Percentiles rank a stretch among this genome's conserved stretches.
Conservation (phyloP, 2,329 filamentous ascomycete genomes). For the Neodidymelliopsis sp. region DNA sequence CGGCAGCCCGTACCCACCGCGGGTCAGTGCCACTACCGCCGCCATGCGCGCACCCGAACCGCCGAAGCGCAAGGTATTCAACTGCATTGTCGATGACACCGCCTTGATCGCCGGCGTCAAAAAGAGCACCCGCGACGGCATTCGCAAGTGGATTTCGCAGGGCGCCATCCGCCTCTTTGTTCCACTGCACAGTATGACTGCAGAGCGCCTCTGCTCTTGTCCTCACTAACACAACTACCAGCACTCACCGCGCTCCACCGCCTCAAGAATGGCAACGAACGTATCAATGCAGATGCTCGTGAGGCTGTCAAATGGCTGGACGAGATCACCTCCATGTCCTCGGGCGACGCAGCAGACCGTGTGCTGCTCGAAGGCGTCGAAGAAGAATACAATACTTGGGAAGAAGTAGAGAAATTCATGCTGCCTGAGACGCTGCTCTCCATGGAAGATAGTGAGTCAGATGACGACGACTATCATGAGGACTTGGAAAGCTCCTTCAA, state of each 20-base stretch:
- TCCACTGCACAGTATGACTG: constrained; percentile 58
- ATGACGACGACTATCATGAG: constrained; percentile 46
- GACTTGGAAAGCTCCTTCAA: constrained; percentile 50
- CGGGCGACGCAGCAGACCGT: constrained; percentile 40
- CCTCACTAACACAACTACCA: constrained; percentile 38
- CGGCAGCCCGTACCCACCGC: constrained; percentile 40
- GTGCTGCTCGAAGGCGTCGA: constrained; percentile 58
- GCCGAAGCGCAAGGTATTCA: constrained; percentile 58
- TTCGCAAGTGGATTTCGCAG: constrained; percentile 60
- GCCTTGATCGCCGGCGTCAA: constrained; percentile 60
- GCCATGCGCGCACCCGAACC: constrained; percentile 38
- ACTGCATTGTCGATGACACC: constrained; percentile 62
- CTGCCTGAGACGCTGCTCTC: constrained; percentile 59
- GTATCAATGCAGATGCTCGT: constrained; percentile 54
- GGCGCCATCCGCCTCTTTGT: constrained; percentile 60
- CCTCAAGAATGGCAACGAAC: constrained; percentile 52
- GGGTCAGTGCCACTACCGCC: constrained; percentile 35
- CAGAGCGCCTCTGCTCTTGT: constrained; percentile 9
- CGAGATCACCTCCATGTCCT: constrained; percentile 56
- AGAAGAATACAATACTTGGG: constrained; percentile 57
- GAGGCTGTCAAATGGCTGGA: constrained; percentile 61
- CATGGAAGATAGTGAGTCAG: constrained; percentile 53
- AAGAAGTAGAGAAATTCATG: constrained; percentile 58
- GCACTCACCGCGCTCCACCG: constrained; percentile 56
- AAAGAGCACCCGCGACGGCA: constrained; percentile 60